Evolutionary conservation across 177 flowering plant genomes (phyloP).

Genomic region (Vitis hybrid): DNA sequence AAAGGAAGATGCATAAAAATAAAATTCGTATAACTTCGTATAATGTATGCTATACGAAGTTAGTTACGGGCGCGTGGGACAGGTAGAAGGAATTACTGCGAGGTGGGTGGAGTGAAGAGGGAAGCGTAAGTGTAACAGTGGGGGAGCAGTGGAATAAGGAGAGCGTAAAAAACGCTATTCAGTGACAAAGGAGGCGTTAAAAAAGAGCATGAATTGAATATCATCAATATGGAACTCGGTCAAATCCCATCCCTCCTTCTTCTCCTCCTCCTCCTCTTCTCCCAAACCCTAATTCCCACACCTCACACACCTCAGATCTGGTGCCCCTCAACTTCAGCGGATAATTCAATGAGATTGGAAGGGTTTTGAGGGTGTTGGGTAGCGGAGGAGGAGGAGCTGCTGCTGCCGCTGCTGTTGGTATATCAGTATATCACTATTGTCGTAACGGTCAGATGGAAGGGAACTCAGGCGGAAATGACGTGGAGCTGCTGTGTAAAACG

Average conservation of each 20-base stretch:
- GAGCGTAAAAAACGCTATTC: constrained; percentile 16
- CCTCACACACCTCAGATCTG: neutral
- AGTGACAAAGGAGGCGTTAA: constrained; percentile 2
- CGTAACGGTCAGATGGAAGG: constrained; percentile 42
- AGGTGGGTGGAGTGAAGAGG: neutral
- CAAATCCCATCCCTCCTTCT: constrained; percentile 18
- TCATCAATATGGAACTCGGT: constrained; percentile 20
- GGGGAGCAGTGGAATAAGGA: neutral
- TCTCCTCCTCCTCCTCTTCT: neutral
- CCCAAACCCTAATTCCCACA: constrained; percentile 26
- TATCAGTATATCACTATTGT: too few species aligned
- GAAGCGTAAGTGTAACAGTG: neutral
- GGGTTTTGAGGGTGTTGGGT: too few species aligned
- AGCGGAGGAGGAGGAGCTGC: neutral
- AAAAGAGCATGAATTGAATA: constrained; percentile 3
- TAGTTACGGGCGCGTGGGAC: too few species aligned
- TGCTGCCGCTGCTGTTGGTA: neutral
- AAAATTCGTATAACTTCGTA: too few species aligned
- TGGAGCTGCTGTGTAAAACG: constrained; percentile 85
- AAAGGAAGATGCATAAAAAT: too few species aligned
- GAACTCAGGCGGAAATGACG: constrained; percentile 69
- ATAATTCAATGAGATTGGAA: too few species aligned
- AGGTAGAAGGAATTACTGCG: constrained; percentile 1
- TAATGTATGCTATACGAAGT: too few species aligned
- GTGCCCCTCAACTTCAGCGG: neutral